Evolutionary conservation across 2,329 filamentous ascomycete genomes (phyloP).

Genomic region (Tolypocladium inflatum): DNA sequence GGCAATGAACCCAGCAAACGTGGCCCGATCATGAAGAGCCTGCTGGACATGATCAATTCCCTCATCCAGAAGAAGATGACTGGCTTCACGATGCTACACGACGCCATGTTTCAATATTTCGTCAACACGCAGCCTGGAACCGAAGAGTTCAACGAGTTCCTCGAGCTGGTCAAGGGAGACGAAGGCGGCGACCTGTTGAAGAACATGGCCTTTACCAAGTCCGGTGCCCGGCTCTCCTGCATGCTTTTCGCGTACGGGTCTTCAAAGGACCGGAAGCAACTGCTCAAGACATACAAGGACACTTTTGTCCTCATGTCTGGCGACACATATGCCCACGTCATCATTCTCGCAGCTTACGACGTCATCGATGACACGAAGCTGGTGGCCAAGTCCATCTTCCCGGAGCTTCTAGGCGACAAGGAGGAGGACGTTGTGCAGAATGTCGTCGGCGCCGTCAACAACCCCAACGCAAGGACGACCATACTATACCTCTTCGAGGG

Average conservation of each 20-base stretch:
- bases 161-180: constrained; percentile 86
- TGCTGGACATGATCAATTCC: constrained; percentile 80
- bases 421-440: constrained; percentile 53
- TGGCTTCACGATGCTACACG: constrained; percentile 94
- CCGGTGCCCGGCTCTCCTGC: constrained; percentile 73
- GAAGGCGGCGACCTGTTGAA: constrained; percentile 84
- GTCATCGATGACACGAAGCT: constrained; percentile 92
- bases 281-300: constrained; percentile 85
- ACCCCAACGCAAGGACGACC: constrained; percentile 55
- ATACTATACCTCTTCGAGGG: constrained; percentile 76
- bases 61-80: constrained; percentile 94
- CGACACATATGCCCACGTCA: constrained; percentile 67
- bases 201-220: constrained; percentile 92
- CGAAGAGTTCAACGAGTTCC: constrained; percentile 76
- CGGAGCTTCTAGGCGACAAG: constrained; percentile 72
- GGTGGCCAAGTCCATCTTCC: constrained; percentile 74
- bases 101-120: constrained; percentile 97
- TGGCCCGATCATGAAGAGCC: constrained; percentile 73
- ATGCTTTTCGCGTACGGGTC: constrained; percentile 73
- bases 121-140: constrained; percentile 66
- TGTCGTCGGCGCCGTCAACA: constrained; percentile 53
- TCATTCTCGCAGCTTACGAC: constrained; percentile 81
- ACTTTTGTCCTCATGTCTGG: constrained; percentile 77
- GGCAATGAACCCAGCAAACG: constrained; percentile 75
- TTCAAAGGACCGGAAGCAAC: constrained; percentile 86